Percentiles rank a stretch among this genome's conserved stretches.
Conservation (phyloP, 73 alveolate species). For the Stentor roeselii region DNA sequence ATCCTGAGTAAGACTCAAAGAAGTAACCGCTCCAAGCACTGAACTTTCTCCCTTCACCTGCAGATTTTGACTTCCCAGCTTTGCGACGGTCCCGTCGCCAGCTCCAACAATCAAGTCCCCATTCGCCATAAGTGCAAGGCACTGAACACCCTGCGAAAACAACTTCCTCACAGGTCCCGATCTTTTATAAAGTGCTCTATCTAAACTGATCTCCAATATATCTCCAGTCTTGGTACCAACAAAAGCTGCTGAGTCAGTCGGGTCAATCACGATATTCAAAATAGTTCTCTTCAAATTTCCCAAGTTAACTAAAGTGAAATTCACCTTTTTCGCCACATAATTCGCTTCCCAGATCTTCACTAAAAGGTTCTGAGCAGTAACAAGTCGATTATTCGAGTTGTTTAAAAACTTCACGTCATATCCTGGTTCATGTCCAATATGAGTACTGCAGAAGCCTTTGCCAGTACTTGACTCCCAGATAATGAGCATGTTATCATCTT, state of each 20-base stretch:
- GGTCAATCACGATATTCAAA: constrained; percentile 71
- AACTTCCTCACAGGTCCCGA: constrained; percentile 71
- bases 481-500: constrained; percentile 85
- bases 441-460: constrained; percentile 83
- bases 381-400: constrained; percentile 68
- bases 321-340: constrained; percentile 53
- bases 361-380: constrained; percentile 78
- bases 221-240: constrained; percentile 86
- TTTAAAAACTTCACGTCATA: constrained; percentile 72
- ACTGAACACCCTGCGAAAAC: constrained; percentile 56
- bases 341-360: constrained; percentile 74
- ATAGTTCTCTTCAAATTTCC: constrained; percentile 85
- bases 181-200: constrained; percentile 75
- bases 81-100: constrained; percentile 88
- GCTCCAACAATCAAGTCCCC: constrained; percentile 94
- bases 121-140: constrained; percentile 69
- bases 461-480: constrained; percentile 91
- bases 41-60: constrained; percentile 57
- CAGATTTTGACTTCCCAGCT: constrained; percentile 71
- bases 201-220: constrained; percentile 74
- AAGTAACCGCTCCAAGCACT: constrained; percentile 91
- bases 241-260: constrained; percentile 74
- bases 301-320: constrained; percentile 50
- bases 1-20: constrained; percentile 83
- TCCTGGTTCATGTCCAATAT: constrained; percentile 80